Evolutionary conservation across 352 stramenopile species (phyloP).

Genomic region (Phytophthora constricta): DNA sequence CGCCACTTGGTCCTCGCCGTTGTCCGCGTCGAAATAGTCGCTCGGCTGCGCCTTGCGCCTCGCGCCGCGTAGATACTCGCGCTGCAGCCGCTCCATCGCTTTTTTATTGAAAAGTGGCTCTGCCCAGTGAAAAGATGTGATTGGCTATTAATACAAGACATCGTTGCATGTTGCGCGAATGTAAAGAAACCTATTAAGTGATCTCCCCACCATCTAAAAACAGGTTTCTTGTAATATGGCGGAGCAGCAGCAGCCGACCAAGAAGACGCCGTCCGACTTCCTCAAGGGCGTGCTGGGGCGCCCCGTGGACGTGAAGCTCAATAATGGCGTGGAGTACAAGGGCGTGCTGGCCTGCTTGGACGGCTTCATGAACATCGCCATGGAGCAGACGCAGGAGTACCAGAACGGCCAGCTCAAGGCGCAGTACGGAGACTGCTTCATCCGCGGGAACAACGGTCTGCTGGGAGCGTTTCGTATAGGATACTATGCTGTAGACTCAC

Average conservation of each 20-base stretch:
- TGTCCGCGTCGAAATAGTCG: constrained; percentile 78
- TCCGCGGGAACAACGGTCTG: constrained; percentile 99
- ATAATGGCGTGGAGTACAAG: constrained; percentile 99
- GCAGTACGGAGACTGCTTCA: constrained; percentile 99
- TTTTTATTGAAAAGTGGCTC: constrained; percentile 11
- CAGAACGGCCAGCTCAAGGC: constrained; percentile 98
- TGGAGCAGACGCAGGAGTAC: constrained; percentile 99
- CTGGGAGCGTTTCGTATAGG: constrained; percentile 1
- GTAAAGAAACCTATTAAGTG: too few species aligned
- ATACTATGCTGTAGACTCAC: not conserved
- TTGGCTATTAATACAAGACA: not conserved
- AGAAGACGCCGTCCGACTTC: constrained; percentile 93
- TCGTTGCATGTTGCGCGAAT: too few species aligned
- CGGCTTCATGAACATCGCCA: constrained; percentile 99
- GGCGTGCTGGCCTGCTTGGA: constrained; percentile 99
- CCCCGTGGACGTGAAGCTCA: constrained; percentile 98
- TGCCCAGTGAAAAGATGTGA: not conserved
- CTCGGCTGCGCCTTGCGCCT: constrained; percentile 52
- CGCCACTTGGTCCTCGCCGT: constrained; percentile 41
- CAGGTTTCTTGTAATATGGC: constrained; percentile 29
- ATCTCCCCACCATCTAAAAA: too few species aligned
- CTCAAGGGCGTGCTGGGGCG: constrained; percentile 94
- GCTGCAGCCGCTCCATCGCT: constrained; percentile 52
- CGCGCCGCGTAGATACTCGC: constrained; percentile 66
- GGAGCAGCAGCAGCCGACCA: constrained; percentile 51